Base-by-base conservation (phyloP, 352 stramenopile genomes). In the Phytophthora kernoviae region DNA sequence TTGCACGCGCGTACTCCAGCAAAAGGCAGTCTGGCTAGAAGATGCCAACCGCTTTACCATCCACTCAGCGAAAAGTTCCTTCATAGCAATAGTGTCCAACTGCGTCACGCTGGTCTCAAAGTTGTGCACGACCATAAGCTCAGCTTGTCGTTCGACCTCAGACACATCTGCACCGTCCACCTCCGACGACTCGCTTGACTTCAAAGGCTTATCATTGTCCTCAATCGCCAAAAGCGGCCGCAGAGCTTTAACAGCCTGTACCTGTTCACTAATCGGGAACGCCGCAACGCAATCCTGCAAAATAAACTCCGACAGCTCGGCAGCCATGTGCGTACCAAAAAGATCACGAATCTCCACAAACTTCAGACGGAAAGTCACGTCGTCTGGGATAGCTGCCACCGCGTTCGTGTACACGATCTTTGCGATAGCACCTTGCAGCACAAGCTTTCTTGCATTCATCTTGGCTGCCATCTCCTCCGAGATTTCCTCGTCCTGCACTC, bases 371-470 rank as follows among this genome's bases (percentile, higher is more conserved):
- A 96, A 96, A 7, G 65, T 52, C 21, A 90, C 77, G 40, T 90
- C 75, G 14, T 81, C 46, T 4, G 76, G 47, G 43, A 93, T 91
- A 10, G 78, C 67, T 2, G 62, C 61, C 27, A 94, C 68, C 5
- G 87, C 87, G 47, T 90, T 94, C 26, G 71, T 69, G 77, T 83
- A 96, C 40, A 94, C 78, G 50, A 96, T 90, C 42, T 88, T 87
- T 12, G 85, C 79, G 53, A 96, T 96, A 8, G 83, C 87, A 32
- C 84, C 87, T n/a, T 93, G 70, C 20, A 94, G 67, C 49, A 96
- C 84, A 40, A 81, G 65, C 36, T 84, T 71, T 20, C 85, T 81
- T n/a, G 79, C 77, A 27, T 79, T 74, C 54, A 85, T 69, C 63
- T 89, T 88, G 24, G 75, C 74, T 17, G 62, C 73, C 44, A 75